phyloP scores from a whole-genome alignment of 441 rosid species.

The Capsella rubella region DNA sequence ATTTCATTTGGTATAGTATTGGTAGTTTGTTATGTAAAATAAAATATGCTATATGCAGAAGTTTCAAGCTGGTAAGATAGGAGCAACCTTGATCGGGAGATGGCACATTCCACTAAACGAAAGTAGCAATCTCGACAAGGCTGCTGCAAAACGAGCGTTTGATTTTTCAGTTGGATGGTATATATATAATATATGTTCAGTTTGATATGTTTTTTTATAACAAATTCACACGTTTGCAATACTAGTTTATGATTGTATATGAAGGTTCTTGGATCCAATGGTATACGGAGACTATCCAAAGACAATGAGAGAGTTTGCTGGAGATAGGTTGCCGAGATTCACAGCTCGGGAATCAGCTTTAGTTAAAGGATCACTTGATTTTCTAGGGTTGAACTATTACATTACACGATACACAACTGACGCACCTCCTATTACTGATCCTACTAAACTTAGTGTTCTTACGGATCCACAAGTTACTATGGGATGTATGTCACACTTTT shows the following conservation, averaged over 20 bases:
- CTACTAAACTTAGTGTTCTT: not conserved
- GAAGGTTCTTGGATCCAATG: constrained; percentile 37
- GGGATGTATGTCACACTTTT: constrained; percentile 9
- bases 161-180: too few species aligned
- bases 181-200: too few species aligned
- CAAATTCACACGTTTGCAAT: too few species aligned
- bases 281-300: constrained; percentile 29
- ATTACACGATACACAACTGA: constrained; percentile 26
- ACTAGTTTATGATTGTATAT: not conserved
- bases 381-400: constrained; percentile 33
- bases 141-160: constrained; percentile 25
- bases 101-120: constrained; percentile 21
- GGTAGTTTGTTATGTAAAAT: not conserved
- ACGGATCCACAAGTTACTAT: constrained; percentile 33
- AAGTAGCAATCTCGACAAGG: constrained; percentile 2
- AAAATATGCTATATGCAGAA: not conserved
- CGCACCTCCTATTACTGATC: not conserved
- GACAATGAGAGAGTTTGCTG: constrained; percentile 12
- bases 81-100: constrained; percentile 30
- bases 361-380: constrained; percentile 38
- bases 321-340: constrained; percentile 29
- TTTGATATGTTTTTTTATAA: too few species aligned
- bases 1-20: not conserved
- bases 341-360: constrained; percentile 20
- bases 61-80: constrained; percentile 29